A percentile compares a stretch with the other conserved stretches of the same genome.
Conservation (phyloP, 306 rosid genomes). For the Pueraria montana region DNA sequence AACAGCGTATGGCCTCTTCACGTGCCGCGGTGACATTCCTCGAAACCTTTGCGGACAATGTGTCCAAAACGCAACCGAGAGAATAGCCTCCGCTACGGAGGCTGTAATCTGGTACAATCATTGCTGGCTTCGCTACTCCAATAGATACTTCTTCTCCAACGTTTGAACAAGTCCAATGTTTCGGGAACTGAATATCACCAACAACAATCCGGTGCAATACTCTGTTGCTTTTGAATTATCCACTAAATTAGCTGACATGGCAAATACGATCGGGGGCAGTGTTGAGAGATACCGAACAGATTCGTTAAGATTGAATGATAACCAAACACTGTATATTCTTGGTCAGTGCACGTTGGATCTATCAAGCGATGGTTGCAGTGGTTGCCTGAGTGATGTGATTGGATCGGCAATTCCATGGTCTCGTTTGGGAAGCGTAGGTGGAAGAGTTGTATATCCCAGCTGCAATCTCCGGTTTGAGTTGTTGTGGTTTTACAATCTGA, state of each 20-base stretch:
- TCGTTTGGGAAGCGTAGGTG: not conserved
- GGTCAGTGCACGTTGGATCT: not conserved
- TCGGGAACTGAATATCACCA: not conserved
- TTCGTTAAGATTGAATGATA: not conserved
- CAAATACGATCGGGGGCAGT: not conserved
- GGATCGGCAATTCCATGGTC: not conserved
- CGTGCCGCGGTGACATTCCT: not conserved
- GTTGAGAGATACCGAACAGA: not conserved
- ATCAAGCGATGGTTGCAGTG: not conserved
- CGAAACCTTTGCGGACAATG: not conserved
- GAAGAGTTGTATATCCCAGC: constrained; percentile 7
- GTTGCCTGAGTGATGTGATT: not conserved
- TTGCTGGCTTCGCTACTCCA: not conserved
- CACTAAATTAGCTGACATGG: not conserved
- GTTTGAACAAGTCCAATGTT: not conserved
- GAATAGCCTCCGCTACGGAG: not conserved
- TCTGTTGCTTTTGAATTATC: not conserved
- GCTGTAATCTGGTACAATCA: not conserved
- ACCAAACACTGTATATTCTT: not conserved
- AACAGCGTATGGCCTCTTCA: not conserved
- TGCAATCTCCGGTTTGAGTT: constrained; percentile 26
- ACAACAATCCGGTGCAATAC: not conserved
- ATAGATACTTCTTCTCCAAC: not conserved
- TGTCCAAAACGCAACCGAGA: not conserved
- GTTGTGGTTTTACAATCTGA: constrained; percentile 7